Conservation (phyloP, 768 basidiomycete species). For the Mycena chlorophos region DNA sequence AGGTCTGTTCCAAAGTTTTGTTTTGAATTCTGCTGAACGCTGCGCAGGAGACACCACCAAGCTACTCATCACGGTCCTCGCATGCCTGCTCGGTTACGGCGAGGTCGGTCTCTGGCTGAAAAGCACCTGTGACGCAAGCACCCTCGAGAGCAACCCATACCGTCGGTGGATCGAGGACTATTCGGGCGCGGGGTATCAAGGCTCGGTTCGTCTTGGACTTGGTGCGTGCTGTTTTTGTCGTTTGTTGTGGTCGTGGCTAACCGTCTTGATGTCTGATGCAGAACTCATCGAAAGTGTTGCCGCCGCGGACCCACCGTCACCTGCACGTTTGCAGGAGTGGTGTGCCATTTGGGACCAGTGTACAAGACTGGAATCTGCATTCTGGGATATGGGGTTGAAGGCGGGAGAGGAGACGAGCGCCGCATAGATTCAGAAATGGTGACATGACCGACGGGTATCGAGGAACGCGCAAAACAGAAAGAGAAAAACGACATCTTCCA, state of each 20-base stretch:
- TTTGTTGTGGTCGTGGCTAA: neutral
- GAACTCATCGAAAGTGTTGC: slow-evolving; percentile 77
- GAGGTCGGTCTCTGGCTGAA: slow-evolving; percentile 87
- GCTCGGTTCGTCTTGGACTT: slow-evolving; percentile 70
- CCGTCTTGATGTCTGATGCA: slow-evolving; percentile 30
- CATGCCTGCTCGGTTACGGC: slow-evolving; percentile 89
- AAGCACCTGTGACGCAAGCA: slow-evolving; percentile 42
- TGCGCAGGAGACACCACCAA: slow-evolving; percentile 65
- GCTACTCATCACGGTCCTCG: slow-evolving; percentile 77
- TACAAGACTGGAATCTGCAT: slow-evolving; percentile 74
- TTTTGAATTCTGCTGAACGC: neutral
- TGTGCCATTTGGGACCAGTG: slow-evolving; percentile 72
- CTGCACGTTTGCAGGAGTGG: slow-evolving; percentile 62
- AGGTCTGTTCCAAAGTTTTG: slow-evolving; percentile 41
- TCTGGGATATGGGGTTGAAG: slow-evolving; percentile 74
- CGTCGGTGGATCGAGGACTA: slow-evolving; percentile 80
- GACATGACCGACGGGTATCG: too few species aligned
- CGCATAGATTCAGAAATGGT: too few species aligned
- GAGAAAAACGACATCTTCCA: too few species aligned
- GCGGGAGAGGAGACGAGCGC: too few species aligned
- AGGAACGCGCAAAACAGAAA: too few species aligned
- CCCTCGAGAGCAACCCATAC: slow-evolving; percentile 72
- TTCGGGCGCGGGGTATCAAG: slow-evolving; percentile 66
- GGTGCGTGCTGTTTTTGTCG: slow-evolving; percentile 46
- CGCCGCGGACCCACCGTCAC: slow-evolving; percentile 61